phyloP scores from a whole-genome alignment of 164 flowering plant species.

The Vitis cinerea region DNA sequence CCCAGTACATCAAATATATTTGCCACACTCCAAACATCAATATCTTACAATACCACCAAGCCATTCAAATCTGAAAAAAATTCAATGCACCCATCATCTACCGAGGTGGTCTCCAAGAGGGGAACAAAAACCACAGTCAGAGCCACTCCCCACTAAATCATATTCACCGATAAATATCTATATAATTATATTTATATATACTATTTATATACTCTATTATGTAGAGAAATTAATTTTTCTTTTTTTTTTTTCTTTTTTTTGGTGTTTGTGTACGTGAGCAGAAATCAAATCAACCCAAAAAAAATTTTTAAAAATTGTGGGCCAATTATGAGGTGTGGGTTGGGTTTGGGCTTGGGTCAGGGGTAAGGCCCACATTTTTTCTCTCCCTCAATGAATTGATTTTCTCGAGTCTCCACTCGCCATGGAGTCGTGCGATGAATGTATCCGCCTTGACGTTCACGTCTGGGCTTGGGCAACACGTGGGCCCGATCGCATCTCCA shows the following conservation, averaged over 20 bases:
- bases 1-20: background rate
- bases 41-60: background rate
- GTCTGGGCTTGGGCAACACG: slow-evolving; percentile 76
- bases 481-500: slow-evolving; percentile 25
- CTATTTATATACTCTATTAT: background rate
- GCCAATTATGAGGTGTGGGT: too few species aligned
- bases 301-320: too few species aligned
- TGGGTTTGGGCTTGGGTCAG: slow-evolving; percentile 9
- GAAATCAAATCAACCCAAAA: background rate
- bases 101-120: too few species aligned
- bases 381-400: slow-evolving; percentile 59
- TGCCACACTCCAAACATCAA: background rate
- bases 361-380: slow-evolving; percentile 20
- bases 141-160: background rate
- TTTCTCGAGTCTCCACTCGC: slow-evolving; percentile 72
- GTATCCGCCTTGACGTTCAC: slow-evolving; percentile 73
- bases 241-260: background rate
- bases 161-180: background rate
- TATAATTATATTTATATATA: background rate
- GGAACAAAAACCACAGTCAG: slow-evolving; percentile 9
- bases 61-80: too few species aligned
- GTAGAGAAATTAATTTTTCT: background rate
- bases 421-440: slow-evolving; percentile 75
- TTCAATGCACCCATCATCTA: too few species aligned
- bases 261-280: background rate